phyloP scores from a whole-genome alignment of 164 flowering plant genomes.

The Vitis riparia region DNA sequence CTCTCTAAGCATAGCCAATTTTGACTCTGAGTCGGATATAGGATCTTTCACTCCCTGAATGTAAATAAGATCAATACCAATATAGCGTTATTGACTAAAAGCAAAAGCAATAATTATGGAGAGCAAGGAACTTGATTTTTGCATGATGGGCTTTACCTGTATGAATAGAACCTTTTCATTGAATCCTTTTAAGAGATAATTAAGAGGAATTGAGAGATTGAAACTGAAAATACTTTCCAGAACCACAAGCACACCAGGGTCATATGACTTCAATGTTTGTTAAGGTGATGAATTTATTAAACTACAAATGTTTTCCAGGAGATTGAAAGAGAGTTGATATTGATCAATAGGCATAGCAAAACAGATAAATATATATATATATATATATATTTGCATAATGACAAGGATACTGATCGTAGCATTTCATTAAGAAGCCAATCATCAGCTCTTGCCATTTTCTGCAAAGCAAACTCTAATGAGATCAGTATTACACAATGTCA shows the following conservation, averaged over 20 bases:
- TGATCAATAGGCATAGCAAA: background rate
- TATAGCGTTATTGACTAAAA: too few relatives aligned
- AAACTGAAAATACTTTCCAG: slow-evolving; percentile 78
- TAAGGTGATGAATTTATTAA: slow-evolving; percentile 30
- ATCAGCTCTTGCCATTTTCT: slow-evolving; percentile 71
- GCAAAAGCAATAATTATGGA: background rate
- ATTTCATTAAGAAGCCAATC: slow-evolving; percentile 74
- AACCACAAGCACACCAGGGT: slow-evolving; percentile 70
- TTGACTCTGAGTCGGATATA: slow-evolving; percentile 53
- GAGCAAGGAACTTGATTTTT: background rate
- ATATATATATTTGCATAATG: background rate
- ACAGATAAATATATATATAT: background rate
- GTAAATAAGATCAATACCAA: background rate
- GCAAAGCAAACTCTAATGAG: slow-evolving; percentile 21
- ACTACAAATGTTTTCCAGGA: background rate
- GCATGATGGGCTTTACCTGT: slow-evolving; percentile 46
- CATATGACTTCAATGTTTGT: slow-evolving; percentile 55
- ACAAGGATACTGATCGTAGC: slow-evolving; percentile 84
- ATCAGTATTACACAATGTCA: background rate
- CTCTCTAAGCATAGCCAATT: slow-evolving; percentile 58
- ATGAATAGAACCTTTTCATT: slow-evolving; percentile 57
- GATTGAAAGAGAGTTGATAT: background rate
- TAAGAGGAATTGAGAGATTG: slow-evolving; percentile 71
- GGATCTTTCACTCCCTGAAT: slow-evolving; percentile 88
- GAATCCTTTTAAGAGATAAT: slow-evolving; percentile 65